Base-by-base conservation (phyloP, 768 basidiomycete genomes). In the Rhizopogon vulgaris region DNA sequence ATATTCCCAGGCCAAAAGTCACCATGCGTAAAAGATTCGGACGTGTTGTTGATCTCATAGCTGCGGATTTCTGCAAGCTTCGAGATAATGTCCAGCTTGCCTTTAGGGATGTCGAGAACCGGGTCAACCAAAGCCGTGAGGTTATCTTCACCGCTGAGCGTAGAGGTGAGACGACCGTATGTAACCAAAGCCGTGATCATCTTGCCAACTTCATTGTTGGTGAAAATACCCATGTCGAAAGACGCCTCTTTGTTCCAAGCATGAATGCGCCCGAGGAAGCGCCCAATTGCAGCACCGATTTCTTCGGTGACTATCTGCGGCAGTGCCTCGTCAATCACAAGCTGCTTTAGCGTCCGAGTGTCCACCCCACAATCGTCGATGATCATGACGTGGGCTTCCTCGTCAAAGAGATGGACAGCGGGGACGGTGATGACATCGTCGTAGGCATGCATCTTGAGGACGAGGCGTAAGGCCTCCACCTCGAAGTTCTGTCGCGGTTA, bases 1-100 rank as follows among this genome's bases (percentile, higher is more conserved):
- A 87, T 56, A 58, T 87, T 87, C 0, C 84, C 85, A 1, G 85
- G 78, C 84, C 85, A 87, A 57, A 87, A 82, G 62, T 87, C 86
- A 0, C 86, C 85, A 10, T 67, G 67, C 18, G 66, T 69, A 52
- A 68, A 42, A 10, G 67, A 59, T 42, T 71, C 70, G 34, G 60
- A 52, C 10, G 63, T 61, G 24, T 61, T 61, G 24, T 53, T 41
- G 32, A 78, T 73, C n/a, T 56, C 65, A 22, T 58, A 41, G 9
- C 59, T 54, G 51, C 63, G 67, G 41, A 56, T 63, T 37, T 63
- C 56, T 8, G 65, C 70, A 25, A 78, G 30, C 42, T 57, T 64
- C 7, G 60, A 65, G 32, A 78, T 62, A 32, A 58, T 56, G 6
- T 58, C 56, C 53, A 81, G 57, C 55, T 72, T 68, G 6, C 57